Base-by-base conservation (phyloP, 2,329 filamentous ascomycete genomes). In the Scortechinia acanthostroma region DNA sequence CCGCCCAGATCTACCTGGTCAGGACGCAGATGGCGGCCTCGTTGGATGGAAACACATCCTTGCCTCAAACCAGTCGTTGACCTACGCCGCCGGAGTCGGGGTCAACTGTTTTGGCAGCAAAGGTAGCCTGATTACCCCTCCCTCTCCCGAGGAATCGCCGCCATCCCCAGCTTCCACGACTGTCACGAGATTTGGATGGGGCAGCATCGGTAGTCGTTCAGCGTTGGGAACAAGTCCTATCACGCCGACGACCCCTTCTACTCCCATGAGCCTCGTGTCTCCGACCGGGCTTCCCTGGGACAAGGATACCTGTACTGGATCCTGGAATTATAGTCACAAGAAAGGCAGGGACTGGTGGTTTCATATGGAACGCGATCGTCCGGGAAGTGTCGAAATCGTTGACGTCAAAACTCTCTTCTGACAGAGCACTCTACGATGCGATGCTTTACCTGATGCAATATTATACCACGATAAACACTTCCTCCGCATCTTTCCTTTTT, bases 31-130 rank as follows among this genome's bases (percentile, higher is more conserved):
- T 30, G 67, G 66, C 21, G 67, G 67, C 5, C 50, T 70, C 42
- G 51, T 69, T 40, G 62, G 58, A 33, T 70, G 66, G 66, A 66
- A 62, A 46, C 64, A 70, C 45, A 51, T 69, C 4, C 55, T 69
- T 21, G 55, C 60, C 14, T 58, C 64, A 17, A 66, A 62, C 28
- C 64, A 64, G 50, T 65, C 62, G 43, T 52, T 60, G 20, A 57
- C 56, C 22, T 66, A 62, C 46, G 55, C 59, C 6, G 55, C 60
- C 1, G 60, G 60, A 1, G 52, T 60, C 25, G 58, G 57, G 3
- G 53, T 57, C 10, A 54, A 60, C 48, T 61, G 56, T 47, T 62
- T 60, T 43, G 55, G 53, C 37, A 53, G 50, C 46, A 55, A 53
- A 21, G 52, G 45, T 22, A 48, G 49, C 10, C 35, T 49, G 14